Percentiles rank a stretch among this genome's conserved stretches.
Evolutionary conservation across 495 filamentous ascomycete species (phyloP).

Genomic region (Penicillium pancosmium): DNA sequence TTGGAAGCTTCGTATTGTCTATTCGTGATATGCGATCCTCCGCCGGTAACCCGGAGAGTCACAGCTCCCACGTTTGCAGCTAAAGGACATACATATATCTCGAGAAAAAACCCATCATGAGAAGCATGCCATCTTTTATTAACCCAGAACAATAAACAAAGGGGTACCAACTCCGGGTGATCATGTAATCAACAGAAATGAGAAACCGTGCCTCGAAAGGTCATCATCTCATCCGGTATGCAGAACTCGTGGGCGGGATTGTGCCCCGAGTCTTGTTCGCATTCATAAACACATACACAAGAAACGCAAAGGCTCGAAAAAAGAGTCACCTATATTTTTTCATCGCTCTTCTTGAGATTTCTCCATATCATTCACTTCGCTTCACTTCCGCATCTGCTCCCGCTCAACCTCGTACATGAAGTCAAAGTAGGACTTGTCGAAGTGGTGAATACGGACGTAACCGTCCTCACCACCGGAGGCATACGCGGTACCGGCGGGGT

Average conservation of each 20-base stretch:
- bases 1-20: constrained; percentile 36
- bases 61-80: constrained; percentile 14
- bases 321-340: constrained; percentile 19
- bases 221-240: constrained; percentile 41
- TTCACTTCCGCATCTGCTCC: constrained; percentile 52
- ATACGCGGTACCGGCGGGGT: constrained; percentile 88
- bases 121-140: constrained; percentile 45
- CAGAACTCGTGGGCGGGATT: constrained; percentile 24
- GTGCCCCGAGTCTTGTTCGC: constrained; percentile 35
- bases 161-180: constrained; percentile 52
- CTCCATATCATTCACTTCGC: not conserved
- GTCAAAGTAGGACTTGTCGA: constrained; percentile 97
- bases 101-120: constrained; percentile 22
- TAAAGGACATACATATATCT: constrained; percentile 19
- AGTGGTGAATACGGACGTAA: constrained; percentile 97
- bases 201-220: constrained; percentile 44
- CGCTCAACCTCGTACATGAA: constrained; percentile 99
- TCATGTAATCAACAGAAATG: constrained; percentile 48
- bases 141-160: constrained; percentile 42
- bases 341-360: constrained; percentile 1
- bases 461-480: constrained; percentile 96
- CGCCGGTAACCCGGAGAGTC: constrained; percentile 10
- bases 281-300: constrained; percentile 49
- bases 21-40: constrained; percentile 30
- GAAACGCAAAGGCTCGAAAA: constrained; percentile 31